phyloP scores from a whole-genome alignment of 768 basidiomycete genomes.

The Russula foetens region DNA sequence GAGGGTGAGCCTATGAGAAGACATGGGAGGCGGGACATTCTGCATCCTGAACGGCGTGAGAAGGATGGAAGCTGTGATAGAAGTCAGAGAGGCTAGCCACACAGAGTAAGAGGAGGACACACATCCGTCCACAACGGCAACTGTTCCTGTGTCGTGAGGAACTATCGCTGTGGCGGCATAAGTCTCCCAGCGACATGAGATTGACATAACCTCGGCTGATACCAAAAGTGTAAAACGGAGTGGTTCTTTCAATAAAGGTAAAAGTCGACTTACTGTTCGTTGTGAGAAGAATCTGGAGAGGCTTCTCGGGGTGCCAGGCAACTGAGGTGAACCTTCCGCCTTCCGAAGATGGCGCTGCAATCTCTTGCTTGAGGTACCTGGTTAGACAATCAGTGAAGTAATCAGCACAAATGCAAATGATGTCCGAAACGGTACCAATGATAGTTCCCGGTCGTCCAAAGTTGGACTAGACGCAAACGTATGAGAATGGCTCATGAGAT shows the following conservation, averaged over 20 bases:
- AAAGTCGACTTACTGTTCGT: slow-evolving; percentile 46
- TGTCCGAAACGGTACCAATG: slow-evolving; percentile 60
- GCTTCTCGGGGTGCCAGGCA: slow-evolving; percentile 81
- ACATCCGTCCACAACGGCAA: slow-evolving; percentile 89
- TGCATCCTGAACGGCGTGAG: slow-evolving; percentile 91
- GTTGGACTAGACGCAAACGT: slow-evolving; percentile 53
- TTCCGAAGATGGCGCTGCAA: slow-evolving; percentile 35
- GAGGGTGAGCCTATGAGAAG: slow-evolving; percentile 43
- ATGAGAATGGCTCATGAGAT: not conserved
- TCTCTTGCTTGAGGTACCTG: slow-evolving; percentile 92
- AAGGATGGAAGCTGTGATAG: slow-evolving; percentile 53
- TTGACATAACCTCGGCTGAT: slow-evolving; percentile 46
- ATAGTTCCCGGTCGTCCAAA: slow-evolving; percentile 94
- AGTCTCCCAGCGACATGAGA: slow-evolving; percentile 74
- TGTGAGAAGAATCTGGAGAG: slow-evolving; percentile 55
- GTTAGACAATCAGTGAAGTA: slow-evolving; percentile 1
- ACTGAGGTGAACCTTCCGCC: slow-evolving; percentile 61
- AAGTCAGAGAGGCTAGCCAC: not conserved
- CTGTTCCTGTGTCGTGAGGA: slow-evolving; percentile 73
- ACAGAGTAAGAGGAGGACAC: slow-evolving; percentile 24
- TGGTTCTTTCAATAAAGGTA: not conserved
- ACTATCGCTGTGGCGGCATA: slow-evolving; percentile 47
- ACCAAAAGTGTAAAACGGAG: not conserved
- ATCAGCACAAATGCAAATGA: not conserved
- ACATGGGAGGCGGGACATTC: slow-evolving; percentile 99